phyloP scores from a whole-genome alignment of 192 early-diverging fungal genomes.

The Backusella liffmaniae region DNA sequence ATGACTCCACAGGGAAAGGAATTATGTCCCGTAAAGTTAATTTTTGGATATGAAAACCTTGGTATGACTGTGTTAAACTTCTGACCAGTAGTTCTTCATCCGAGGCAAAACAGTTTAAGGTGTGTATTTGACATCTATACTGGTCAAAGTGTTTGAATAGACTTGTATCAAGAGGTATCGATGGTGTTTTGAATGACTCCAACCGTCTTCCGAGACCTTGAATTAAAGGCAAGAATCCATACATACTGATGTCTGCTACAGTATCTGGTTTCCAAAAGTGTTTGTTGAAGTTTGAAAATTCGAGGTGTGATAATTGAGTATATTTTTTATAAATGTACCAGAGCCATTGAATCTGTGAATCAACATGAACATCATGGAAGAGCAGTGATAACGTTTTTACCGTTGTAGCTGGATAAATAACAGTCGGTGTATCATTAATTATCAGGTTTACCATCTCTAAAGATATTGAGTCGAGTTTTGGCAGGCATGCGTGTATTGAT shows the following conservation, averaged over 20 bases:
- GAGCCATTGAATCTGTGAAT: constrained; percentile 1
- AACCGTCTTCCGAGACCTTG: neutral
- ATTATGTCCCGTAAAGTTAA: neutral
- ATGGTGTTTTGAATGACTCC: neutral
- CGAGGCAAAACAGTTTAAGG: neutral
- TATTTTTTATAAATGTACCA: constrained; percentile 4
- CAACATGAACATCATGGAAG: neutral
- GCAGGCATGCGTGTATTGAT: neutral
- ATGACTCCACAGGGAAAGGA: neutral
- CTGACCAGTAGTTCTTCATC: neutral
- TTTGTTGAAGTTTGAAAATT: neutral
- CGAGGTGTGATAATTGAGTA: neutral
- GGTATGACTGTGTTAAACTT: neutral
- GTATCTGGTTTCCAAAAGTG: neutral
- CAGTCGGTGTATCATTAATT: neutral
- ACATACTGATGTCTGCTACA: neutral
- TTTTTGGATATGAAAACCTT: neutral
- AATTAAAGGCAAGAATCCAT: neutral
- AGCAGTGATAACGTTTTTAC: neutral
- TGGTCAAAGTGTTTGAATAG: neutral
- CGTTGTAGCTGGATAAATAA: neutral
- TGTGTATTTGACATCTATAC: neutral
- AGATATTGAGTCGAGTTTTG: neutral
- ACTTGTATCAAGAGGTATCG: neutral
- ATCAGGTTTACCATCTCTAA: neutral